Conservation (phyloP, 345 rosid genomes). For the Heritiera littoralis region DNA sequence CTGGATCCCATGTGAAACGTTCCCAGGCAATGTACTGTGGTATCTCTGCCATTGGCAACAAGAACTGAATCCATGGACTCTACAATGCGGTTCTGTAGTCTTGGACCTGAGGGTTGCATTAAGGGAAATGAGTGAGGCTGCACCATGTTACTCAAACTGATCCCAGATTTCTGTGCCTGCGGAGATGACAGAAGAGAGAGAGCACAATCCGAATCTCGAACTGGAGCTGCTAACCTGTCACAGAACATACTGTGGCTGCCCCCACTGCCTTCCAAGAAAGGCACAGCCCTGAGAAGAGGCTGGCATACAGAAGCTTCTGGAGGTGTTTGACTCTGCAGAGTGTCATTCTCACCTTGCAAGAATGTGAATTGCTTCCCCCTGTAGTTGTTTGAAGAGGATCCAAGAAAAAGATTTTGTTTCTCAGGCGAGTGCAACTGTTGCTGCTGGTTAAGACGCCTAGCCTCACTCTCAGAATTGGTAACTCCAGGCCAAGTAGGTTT, state of each 20-base stretch:
- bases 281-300: constrained; percentile 24
- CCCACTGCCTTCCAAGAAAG: constrained; percentile 25
- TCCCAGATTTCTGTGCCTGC: constrained; percentile 26
- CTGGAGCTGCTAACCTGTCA: constrained; percentile 27
- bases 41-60: constrained; percentile 32
- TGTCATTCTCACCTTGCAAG: constrained; percentile 31
- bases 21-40: constrained; percentile 32
- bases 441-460: constrained; percentile 30
- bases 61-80: constrained; percentile 32
- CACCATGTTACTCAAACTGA: constrained; percentile 32
- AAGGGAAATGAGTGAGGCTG: constrained; percentile 36
- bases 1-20: constrained; percentile 34
- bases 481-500: constrained; percentile 45
- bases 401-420: constrained; percentile 24
- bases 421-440: constrained; percentile 8
- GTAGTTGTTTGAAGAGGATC: constrained; percentile 33
- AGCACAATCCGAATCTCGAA: constrained; percentile 46
- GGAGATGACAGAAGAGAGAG: constrained; percentile 91
- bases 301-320: constrained; percentile 35
- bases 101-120: constrained; percentile 37
- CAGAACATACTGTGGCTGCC: constrained; percentile 39
- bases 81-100: constrained; percentile 30
- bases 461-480: constrained; percentile 29
- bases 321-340: constrained; percentile 16
- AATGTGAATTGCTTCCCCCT: constrained; percentile 44